Base-by-base conservation (phyloP, 2,329 filamentous ascomycete species). In the Alternaria arborescens region DNA sequence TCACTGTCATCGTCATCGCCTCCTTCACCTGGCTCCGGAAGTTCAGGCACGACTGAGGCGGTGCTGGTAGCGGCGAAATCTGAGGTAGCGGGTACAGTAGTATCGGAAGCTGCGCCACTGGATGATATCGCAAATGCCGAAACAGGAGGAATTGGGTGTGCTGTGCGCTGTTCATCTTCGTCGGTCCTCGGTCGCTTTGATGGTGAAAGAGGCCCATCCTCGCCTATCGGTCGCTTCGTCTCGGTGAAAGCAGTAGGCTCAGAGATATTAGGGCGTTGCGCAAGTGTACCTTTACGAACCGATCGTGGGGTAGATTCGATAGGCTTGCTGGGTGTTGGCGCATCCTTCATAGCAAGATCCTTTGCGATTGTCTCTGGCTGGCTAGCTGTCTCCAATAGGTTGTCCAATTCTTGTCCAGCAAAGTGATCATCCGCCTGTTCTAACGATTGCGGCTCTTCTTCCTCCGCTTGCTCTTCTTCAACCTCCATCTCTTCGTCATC, bases 361-460 rank as follows among this genome's bases (percentile, higher is more conserved):
- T 54, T 58, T 16, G 57, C 56, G 2, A 26, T 58, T 2, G 55
- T 55, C 10, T 66, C 62, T 3, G 58, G 44, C 16, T 62, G 62
- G 11, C 55, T 61, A 8, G 66, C 68, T 5, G 69, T 65, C 28
- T 71, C 60, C 30, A 76, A 26, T 7, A 73, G 38, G 2, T 62
- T 48, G 18, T 76, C 71, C 10, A 74, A 57, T 38, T 77, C 72
- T 53, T 75, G 60, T 22, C 71, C 71, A 32, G 72, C 11, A 83
- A 80, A 61, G 68, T 85, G 62, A 65, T 91, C 43, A 86, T 87
- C 1, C 4, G 36, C 61, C n/a, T 53, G 52, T n/a, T 50, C 48
- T 16, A 44, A n/a, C 18, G 16, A 42, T 14, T 44, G 34, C 8
- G 53, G 44, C 38, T 59, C 48, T 16, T 52, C 60, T 66, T 90